Percentiles rank a stretch among this genome's conserved stretches.
Evolutionary conservation across 768 basidiomycete genomes (phyloP).

Genomic region (Pleurotus citrinopileatus): DNA sequence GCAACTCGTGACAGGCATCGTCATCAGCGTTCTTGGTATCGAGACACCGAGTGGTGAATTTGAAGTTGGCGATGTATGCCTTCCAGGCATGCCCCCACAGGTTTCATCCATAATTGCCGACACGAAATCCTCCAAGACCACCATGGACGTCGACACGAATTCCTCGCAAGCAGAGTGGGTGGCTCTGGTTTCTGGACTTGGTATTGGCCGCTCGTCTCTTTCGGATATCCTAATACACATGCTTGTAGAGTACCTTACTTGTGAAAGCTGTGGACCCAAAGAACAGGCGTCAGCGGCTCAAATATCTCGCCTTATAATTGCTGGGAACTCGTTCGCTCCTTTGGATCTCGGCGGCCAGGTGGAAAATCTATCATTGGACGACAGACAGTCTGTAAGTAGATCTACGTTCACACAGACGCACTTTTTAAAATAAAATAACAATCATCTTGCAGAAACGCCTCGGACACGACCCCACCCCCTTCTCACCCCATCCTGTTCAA

Average conservation of each 20-base stretch:
- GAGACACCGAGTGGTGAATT: constrained; percentile 91
- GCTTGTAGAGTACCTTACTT: constrained; percentile 86
- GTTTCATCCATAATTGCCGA: neutral
- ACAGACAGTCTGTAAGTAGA: constrained; percentile 55
- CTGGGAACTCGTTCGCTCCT: constrained; percentile 82
- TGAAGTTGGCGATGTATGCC: constrained; percentile 88
- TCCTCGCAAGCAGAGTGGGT: constrained; percentile 66
- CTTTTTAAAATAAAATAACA: neutral
- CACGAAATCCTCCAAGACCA: constrained; percentile 16
- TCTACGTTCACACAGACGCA: neutral
- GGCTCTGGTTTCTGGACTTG: constrained; percentile 82
- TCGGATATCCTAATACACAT: constrained; percentile 78
- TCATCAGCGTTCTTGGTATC: constrained; percentile 85
- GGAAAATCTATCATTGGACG: constrained; percentile 33
- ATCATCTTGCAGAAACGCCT: constrained; percentile 50
- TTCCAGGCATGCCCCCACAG: constrained; percentile 78
- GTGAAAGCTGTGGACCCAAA: constrained; percentile 71
- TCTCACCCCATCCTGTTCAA: constrained; percentile 74
- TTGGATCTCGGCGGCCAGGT: constrained; percentile 30
- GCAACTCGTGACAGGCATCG: constrained; percentile 84
- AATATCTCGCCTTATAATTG: constrained; percentile 84
- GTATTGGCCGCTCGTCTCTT: constrained; percentile 61
- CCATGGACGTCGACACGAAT: constrained; percentile 65
- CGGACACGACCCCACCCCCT: constrained; percentile 60
- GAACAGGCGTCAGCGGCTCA: constrained; percentile 65